Evolutionary conservation across 495 filamentous ascomycete genomes (phyloP), one percentile per base, ranked within the genome.

Genomic region (Glarea lozoyensis): DNA sequence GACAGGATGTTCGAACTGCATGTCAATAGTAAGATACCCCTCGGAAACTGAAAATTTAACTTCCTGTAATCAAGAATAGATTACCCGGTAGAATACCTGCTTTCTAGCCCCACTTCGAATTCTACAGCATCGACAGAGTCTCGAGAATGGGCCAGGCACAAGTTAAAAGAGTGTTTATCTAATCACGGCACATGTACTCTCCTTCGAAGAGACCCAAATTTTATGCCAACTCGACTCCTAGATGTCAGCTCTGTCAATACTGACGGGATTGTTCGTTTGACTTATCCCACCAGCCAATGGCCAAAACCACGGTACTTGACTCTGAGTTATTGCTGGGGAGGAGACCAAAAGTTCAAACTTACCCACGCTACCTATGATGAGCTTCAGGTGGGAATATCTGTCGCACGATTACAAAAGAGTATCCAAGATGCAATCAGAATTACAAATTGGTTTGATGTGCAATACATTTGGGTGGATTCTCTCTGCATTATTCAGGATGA

Each of bases 311-410:
- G n/a, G n/a, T n/a, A n/a, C n/a, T n/a, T n/a, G n/a, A 37, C 33
- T 10, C 16, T 42, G 20, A 42, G 30, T 22, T 21, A 49, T 27
- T 36, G 39, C 22, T 43, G 41, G 30, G 46, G 39, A 10, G n/a
- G 10, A 13, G 4, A 37, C 1, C 12, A 49, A 21, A n/a, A 15
- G 17, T 2, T 44, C n/a, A 37, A 10, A 15, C 42, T 44, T 12
- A 5, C 15, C 6, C 35, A 44, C 35, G 5, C 9, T 20, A 44
- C 11, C 19, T 7, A 32, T 4, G 13, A 23, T 4, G 10, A 22
- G 10, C n/a, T 29, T n/a, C 7, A 7, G 7, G 7, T 29, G 7
- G 25, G n/a, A 7, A 29, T 29, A 7, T n/a, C 25, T 29, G 7
- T 7, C 7, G 25, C 7, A 7, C 25, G 25, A 7, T n/a, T 29